phyloP scores from a whole-genome alignment of 129 eudicot species.

The Kitagawia praeruptora region DNA sequence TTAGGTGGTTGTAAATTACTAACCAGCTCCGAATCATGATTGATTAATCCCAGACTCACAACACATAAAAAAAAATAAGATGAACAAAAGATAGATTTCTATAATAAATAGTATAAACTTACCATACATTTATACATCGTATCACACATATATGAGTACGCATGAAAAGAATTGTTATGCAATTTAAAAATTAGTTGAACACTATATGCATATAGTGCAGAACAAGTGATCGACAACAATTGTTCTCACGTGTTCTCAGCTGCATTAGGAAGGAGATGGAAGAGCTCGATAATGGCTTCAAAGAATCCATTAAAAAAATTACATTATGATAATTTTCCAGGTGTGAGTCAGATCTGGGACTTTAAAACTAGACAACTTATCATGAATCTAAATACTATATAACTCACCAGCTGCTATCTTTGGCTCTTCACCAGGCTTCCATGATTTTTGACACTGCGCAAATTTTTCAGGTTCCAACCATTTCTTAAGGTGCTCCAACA shows the following conservation, averaged over 20 bases:
- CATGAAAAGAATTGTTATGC: background rate
- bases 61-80: background rate
- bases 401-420: constrained; percentile 93
- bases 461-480: constrained; percentile 98
- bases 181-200: background rate
- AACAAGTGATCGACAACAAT: background rate
- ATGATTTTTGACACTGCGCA: constrained; percentile 81
- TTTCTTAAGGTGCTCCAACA: constrained; percentile 92
- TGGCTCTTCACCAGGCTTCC: constrained; percentile 99
- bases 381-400: background rate
- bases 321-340: background rate
- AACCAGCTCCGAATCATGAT: background rate
- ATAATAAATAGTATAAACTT: background rate
- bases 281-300: constrained; percentile 98
- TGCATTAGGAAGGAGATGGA: constrained; percentile 91
- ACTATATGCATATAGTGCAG: background rate
- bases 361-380: background rate
- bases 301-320: constrained; percentile 7
- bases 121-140: background rate
- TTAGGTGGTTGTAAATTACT: background rate
- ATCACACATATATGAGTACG: background rate
- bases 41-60: background rate
- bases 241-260: constrained; percentile 47
- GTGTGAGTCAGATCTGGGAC: background rate
- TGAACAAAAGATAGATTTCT: background rate